These are phyloP conservation scores for Serendipita indica DNA, from an alignment of 768 basidiomycete genomes.

Conservation along the genomic window DNA sequence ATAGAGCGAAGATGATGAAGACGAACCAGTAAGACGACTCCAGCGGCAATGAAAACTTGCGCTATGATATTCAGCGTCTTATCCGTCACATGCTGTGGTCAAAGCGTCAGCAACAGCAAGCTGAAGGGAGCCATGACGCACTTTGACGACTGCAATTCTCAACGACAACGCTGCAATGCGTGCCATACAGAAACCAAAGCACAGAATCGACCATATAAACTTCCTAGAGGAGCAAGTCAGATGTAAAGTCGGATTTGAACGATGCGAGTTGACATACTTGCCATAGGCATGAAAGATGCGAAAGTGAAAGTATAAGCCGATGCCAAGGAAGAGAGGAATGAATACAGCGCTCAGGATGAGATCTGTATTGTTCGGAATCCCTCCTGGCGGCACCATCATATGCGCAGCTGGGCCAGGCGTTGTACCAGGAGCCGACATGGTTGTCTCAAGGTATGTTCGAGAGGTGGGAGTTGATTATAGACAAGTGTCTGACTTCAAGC, in stretches of 20 bases:
- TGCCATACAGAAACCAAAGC: conserved; percentile 10
- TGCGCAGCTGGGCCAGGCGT: background rate
- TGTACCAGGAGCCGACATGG: background rate
- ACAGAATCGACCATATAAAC: conserved; percentile 6
- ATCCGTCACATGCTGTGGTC: background rate
- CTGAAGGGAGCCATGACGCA: background rate
- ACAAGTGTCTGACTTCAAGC: too few species aligned
- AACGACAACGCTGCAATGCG: background rate
- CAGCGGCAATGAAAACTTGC: conserved; percentile 1
- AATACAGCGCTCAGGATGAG: background rate
- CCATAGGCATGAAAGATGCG: background rate
- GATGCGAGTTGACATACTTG: background rate
- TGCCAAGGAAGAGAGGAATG: background rate
- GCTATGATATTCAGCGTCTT: background rate
- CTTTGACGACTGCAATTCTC: background rate
- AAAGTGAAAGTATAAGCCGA: conserved; percentile 3
- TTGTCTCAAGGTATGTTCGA: background rate
- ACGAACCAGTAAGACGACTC: background rate
- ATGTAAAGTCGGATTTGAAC: background rate
- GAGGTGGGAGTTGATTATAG: background rate
- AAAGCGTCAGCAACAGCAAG: background rate
- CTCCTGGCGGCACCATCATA: background rate
- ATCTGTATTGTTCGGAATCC: conserved; percentile 2
- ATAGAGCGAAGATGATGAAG: background rate
- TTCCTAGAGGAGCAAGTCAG: background rate